Conservation (phyloP, 202 grass and related monocot species). For the Saccharum hybrid region DNA sequence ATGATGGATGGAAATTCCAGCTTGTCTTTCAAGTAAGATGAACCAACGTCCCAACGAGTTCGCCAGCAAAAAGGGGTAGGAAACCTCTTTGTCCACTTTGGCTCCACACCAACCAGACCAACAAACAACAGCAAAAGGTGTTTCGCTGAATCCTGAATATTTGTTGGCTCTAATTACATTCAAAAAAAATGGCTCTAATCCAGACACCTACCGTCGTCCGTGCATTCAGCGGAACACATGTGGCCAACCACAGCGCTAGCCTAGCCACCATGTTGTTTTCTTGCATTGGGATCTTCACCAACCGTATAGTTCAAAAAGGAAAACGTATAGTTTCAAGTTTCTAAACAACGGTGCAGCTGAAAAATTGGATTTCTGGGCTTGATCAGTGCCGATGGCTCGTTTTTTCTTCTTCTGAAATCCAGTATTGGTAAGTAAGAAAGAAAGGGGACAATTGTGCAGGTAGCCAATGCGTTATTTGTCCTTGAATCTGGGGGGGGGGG, state of each 20-base stretch:
- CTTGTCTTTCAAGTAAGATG: too few species aligned
- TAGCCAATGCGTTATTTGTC: not conserved
- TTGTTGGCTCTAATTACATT: not conserved
- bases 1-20: too few species aligned
- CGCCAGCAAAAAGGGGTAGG: not conserved
- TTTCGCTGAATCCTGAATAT: not conserved
- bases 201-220: not conserved
- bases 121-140: conserved; percentile 1
- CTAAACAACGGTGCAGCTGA: not conserved
- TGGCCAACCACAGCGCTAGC: not conserved
- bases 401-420: too few species aligned
- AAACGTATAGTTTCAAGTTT: too few species aligned
- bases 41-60: not conserved
- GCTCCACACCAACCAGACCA: not conserved
- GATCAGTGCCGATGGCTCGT: not conserved
- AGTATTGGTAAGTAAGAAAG: not conserved
- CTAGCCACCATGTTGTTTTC: not conserved
- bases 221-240: not conserved
- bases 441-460: not conserved
- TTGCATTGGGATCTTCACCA: not conserved
- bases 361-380: too few species aligned
- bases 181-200: too few species aligned
- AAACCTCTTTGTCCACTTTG: not conserved
- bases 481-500: not conserved
- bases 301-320: not conserved